Evolutionary conservation across 139 green algal genomes (phyloP), one percentile per base, ranked within the genome.

Genomic region (Trebouxia sp.): DNA sequence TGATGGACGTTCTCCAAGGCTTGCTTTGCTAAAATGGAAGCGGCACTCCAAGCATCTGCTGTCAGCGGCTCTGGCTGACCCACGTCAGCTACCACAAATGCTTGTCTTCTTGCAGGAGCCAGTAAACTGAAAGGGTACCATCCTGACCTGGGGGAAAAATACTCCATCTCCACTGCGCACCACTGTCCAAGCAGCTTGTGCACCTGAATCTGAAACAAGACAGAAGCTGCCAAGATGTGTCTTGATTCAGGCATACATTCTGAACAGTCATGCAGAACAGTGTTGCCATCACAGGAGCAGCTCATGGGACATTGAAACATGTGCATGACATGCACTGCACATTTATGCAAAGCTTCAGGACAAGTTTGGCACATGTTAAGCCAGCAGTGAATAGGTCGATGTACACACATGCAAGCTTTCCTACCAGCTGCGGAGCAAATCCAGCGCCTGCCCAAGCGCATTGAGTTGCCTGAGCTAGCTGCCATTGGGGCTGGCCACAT

Each of bases 101-200:
- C n/a, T 15, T 70, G 58, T 42, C 58, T 0, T 70, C 58, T 70
- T 32, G 3, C 32, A 70, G 58, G 58, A 70, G 58, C 58, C 28
- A 53, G 47, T 53, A 53, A 26, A 17, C 47, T 26, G 14, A 53
- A 53, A 1, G 47, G 47, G 47, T 26, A 53, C 47, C 47, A 53
- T 53, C 47, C 58, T 42, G 41, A 30, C 42, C 58, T 70, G 28
- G 58, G 58, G 32, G 58, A 30, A 30, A 70, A 70, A 32, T 70
- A 70, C 58, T 70, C 58, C 32, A 70, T 70, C 58, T 70, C 58
- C 58, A 70, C 58, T n/a, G 58, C 58, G 42, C 42, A 70, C 58
- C 58, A 70, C 14, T 70, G 30, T 45, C 58, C 58, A 70, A 30
- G n/a, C 41, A 70, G 58, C 32, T 32, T 70, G 41, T 70, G 41